A percentile compares a stretch with the other conserved stretches of the same genome.
phyloP scores from a whole-genome alignment of 345 rosid species.

The Kernera saxatilis region DNA sequence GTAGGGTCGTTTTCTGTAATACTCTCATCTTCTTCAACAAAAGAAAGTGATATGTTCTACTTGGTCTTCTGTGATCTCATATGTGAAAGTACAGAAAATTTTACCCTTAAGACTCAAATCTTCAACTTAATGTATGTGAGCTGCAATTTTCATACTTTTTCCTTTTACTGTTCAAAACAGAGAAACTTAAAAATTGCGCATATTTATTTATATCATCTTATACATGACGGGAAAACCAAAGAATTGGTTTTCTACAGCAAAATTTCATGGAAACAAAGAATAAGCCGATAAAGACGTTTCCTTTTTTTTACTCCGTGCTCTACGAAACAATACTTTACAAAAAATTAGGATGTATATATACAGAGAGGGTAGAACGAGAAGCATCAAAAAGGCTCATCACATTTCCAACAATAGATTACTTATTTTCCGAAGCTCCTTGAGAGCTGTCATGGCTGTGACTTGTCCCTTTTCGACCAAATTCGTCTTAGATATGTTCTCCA shows the following conservation, averaged over 20 bases:
- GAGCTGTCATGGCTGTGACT: slow-evolving; percentile 78
- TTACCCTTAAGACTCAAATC: background rate
- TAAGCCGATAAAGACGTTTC: background rate
- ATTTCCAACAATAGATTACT: slow-evolving; percentile 90
- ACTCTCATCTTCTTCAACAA: slow-evolving; percentile 3
- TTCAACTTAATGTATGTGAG: slow-evolving; percentile 1
- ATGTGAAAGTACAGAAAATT: background rate
- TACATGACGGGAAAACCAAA: background rate
- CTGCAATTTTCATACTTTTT: background rate
- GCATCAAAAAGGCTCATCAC: slow-evolving; percentile 38
- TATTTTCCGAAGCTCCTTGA: slow-evolving; percentile 87
- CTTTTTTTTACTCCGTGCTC: slow-evolving; percentile 10
- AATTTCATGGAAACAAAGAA: background rate
- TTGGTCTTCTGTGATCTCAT: background rate
- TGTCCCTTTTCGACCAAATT: slow-evolving; percentile 87
- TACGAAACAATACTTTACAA: slow-evolving; percentile 49
- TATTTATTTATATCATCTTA: background rate
- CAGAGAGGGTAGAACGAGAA: slow-evolving; percentile 7
- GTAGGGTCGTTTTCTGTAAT: slow-evolving; percentile 29
- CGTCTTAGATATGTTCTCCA: slow-evolving; percentile 63
- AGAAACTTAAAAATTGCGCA: background rate
- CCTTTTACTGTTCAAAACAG: background rate
- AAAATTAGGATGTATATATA: slow-evolving; percentile 33
- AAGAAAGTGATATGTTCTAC: background rate
- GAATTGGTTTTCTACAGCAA: background rate